These are phyloP conservation scores for Abrus precatorius DNA, from an alignment of 306 rosid genomes.

Conservation along the genomic window DNA sequence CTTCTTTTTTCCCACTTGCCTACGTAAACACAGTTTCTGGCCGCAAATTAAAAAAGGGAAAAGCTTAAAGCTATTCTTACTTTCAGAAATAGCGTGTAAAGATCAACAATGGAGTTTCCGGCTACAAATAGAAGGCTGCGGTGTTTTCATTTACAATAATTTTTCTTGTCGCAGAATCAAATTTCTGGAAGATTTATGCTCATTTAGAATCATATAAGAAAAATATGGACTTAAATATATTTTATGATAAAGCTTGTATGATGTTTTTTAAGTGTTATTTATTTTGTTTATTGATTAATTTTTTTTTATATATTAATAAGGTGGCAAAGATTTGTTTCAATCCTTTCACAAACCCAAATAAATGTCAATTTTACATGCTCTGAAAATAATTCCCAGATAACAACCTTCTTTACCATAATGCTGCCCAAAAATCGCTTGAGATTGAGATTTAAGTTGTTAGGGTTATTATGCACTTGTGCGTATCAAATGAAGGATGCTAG, in stretches of 20 bases:
- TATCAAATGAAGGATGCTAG: too few relatives aligned
- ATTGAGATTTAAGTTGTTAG: neutral
- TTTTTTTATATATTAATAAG: too few relatives aligned
- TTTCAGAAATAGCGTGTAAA: neutral
- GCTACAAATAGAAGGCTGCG: neutral
- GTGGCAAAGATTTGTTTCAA: too few relatives aligned
- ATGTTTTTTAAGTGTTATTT: too few relatives aligned
- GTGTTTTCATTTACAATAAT: neutral
- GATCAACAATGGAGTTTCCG: neutral
- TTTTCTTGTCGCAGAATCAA: neutral
- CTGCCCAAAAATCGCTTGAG: neutral
- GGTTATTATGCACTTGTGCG: neutral
- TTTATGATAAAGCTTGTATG: too few relatives aligned
- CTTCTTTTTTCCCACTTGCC: neutral
- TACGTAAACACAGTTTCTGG: neutral
- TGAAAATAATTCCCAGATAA: too few relatives aligned
- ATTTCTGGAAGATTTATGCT: neutral
- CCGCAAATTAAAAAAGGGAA: neutral
- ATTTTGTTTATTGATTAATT: too few relatives aligned
- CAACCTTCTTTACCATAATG: too few relatives aligned
- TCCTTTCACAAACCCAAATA: too few relatives aligned
- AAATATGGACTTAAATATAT: too few relatives aligned
- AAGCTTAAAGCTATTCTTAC: slow-evolving; percentile 5
- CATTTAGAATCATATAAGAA: neutral
- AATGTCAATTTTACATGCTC: too few relatives aligned